Base-by-base conservation (phyloP, 176 grass and related monocot species). In the Oryza coarctata region DNA sequence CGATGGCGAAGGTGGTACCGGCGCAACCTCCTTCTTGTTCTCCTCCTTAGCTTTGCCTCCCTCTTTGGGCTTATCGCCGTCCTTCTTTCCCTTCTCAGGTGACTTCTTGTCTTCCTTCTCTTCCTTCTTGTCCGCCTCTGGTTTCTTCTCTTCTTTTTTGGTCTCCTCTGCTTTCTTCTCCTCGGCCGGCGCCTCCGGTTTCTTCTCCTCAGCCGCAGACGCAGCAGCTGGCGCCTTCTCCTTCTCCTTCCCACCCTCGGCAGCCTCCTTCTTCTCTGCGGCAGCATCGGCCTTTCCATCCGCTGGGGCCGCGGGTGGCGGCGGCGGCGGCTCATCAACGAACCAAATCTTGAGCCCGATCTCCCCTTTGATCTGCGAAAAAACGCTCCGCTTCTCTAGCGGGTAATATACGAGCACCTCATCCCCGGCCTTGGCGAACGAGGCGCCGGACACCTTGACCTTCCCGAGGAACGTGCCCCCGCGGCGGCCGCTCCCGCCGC, bases 311-410 rank as follows among this genome's bases (percentile, higher is more conserved):
- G 89, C 62, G 0, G 84, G 9, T 2, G 73, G 11, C n/a, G 90
- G 83, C 3, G 73, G 15, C 2, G 77, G 60, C 1, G 85, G 75
- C 10, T 91, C 93, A 43, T 99, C 96, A 29, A 95, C 85, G 78
- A 93, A 93, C 85, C 86, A 95, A 68, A 99, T 73, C 80, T 91
- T 91, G 34, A 99, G 81, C 3, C 93, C 96, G 63, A 95, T 93
- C 87, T 99, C 96, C 3, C 96, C 96, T 84, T 95, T 99, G 67
- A 99, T 91, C 84, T 99, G 96, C 2, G 96, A 99, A 49, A 99
- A 99, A 0, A 99, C 96, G 75, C 93, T 94, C 81, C 96, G 83
- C 89, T 95, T 99, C 89, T 99, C 96, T 66, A 99, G 83, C 30
- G 96, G 91, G 73, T 99, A 99, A 83, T 95, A 99, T 32, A 99